Conservation (phyloP, 2,329 filamentous ascomycete genomes). For the Paecilomyces sp. region DNA sequence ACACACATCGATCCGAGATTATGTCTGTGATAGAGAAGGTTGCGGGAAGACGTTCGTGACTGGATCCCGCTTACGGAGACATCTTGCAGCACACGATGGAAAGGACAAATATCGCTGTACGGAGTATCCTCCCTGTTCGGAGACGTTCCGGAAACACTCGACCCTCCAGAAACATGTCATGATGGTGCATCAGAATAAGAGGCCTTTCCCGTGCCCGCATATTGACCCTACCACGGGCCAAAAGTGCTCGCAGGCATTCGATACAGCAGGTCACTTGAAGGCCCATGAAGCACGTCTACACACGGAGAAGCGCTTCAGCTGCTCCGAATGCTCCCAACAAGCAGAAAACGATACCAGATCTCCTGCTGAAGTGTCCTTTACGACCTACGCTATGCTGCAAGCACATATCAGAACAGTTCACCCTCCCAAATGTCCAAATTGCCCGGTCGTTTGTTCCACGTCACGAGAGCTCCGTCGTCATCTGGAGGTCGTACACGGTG, state of each 20-base stretch:
- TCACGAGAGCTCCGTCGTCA: constrained; percentile 66
- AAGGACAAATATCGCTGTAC: constrained; percentile 69
- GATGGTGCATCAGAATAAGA: constrained; percentile 63
- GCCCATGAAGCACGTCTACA: constrained; percentile 67
- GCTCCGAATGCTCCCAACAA: constrained; percentile 59
- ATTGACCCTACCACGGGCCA: constrained; percentile 45
- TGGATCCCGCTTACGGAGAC: constrained; percentile 67
- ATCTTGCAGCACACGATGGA: constrained; percentile 70
- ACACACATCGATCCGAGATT: constrained; percentile 64
- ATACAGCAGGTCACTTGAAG: constrained; percentile 63
- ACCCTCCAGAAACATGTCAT: constrained; percentile 78
- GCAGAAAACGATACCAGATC: constrained; percentile 24
- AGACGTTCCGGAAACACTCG: constrained; percentile 80
- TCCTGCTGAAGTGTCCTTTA: constrained; percentile 50
- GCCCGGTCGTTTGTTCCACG: constrained; percentile 60
- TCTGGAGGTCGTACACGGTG: constrained; percentile 68
- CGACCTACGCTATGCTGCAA: constrained; percentile 64
- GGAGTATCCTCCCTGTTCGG: constrained; percentile 61
- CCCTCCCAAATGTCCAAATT: constrained; percentile 65
- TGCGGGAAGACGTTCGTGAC: constrained; percentile 80
- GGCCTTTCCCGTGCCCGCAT: constrained; percentile 64
- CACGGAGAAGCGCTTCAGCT: constrained; percentile 64
- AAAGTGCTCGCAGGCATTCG: constrained; percentile 62
- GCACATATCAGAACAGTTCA: constrained; percentile 68
- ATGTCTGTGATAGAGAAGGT: constrained; percentile 62